These are phyloP conservation scores for Spergularia marina DNA, from an alignment of 148 eudicot genomes.

Conservation along the genomic window DNA sequence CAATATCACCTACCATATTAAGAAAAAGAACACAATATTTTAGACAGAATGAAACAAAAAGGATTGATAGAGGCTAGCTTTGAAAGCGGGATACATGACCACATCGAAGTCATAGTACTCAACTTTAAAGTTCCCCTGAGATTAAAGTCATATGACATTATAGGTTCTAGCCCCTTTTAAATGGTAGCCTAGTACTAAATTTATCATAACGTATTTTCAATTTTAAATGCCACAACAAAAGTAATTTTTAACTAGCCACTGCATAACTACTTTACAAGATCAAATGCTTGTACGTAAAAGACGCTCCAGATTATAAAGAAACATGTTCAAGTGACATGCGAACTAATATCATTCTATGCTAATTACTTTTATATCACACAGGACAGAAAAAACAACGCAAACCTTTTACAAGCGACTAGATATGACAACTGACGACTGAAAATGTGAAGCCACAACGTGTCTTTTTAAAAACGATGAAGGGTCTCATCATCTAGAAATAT, in stretches of 20 bases:
- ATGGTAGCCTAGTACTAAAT: neutral
- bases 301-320: neutral
- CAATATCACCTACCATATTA: constrained; percentile 84
- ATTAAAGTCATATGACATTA: neutral
- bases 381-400: neutral
- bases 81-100: neutral
- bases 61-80: neutral
- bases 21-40: constrained; percentile 5
- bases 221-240: neutral
- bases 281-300: neutral
- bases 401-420: no score
- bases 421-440: no score
- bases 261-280: neutral
- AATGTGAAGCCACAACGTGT: neutral
- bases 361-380: neutral
- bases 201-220: neutral
- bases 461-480: neutral
- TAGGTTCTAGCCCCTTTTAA: no score
- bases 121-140: neutral
- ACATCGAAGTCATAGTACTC: neutral
- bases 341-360: neutral
- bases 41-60: constrained; percentile 3
- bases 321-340: neutral
- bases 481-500: neutral
- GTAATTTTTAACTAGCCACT: neutral